A percentile compares a stretch with the other conserved stretches of the same genome.
Evolutionary conservation across 2,329 filamentous ascomycete species (phyloP).

Genomic region (Stagonosporopsis cucurbitacearum): DNA sequence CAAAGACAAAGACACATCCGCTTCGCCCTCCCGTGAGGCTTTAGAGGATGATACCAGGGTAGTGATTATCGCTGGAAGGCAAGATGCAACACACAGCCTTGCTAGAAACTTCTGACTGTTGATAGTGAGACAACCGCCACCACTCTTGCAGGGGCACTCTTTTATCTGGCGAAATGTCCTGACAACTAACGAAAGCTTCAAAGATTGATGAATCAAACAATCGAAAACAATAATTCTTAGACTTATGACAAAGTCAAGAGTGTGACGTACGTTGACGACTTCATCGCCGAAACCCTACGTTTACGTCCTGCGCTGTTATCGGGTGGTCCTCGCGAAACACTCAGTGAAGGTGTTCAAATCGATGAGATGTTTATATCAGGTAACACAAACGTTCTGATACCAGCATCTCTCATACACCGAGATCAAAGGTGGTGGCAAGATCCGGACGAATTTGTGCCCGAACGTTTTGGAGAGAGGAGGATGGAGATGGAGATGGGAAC

Average conservation of each 20-base stretch:
- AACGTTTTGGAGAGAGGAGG: constrained; percentile 23
- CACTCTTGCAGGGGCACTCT: constrained; percentile 37
- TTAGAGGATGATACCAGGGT: constrained; percentile 45
- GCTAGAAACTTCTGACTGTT: background rate
- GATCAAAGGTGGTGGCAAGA: constrained; percentile 28
- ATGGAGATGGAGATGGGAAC: constrained; percentile 26
- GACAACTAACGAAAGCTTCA: constrained; percentile 38
- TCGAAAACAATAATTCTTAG: constrained; percentile 33
- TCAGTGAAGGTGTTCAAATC: constrained; percentile 40
- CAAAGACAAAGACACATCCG: constrained; percentile 46
- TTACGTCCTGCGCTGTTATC: too few relatives aligned
- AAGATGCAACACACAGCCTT: background rate
- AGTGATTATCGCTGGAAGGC: constrained; percentile 46
- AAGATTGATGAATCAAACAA: constrained; percentile 31
- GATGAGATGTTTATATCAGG: constrained; percentile 25
- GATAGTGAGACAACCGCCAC: constrained; percentile 46
- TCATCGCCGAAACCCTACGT: constrained; percentile 35
- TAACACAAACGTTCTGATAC: constrained; percentile 20
- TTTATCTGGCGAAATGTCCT: constrained; percentile 41
- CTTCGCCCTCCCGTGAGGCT: constrained; percentile 38
- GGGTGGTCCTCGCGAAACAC: constrained; percentile 43
- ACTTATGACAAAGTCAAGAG: constrained; percentile 36
- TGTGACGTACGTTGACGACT: constrained; percentile 39
- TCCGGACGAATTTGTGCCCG: constrained; percentile 21
- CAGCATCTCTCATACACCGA: constrained; percentile 31